Evolutionary conservation across 179 eudicot genomes (phyloP), one percentile per base, ranked within the genome.

Genomic region (Amaranthus tricolor): DNA sequence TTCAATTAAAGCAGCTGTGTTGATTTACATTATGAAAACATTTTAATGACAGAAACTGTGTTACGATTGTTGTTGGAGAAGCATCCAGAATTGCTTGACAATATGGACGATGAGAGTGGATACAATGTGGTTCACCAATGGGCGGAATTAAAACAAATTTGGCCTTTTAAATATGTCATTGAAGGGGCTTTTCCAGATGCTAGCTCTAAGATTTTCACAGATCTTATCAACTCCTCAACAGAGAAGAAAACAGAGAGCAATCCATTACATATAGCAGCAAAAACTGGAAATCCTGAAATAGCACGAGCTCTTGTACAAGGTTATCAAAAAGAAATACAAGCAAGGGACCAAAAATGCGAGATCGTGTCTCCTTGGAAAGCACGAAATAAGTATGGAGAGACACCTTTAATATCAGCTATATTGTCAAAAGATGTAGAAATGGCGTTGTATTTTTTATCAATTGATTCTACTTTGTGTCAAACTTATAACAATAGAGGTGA

Each of bases 191-290:
- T 51, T 21, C 57, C 51, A 3, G 51, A 56, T 49, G 76, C 60
- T 5, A 62, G 59, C 15, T 24, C 68, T 50, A 62, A 73, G 51
- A 12, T 73, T 8, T 73, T 62, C 7, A 62, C 7, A 9, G 15
- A 62, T 5, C 31, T 61, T 31, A 14, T 73, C 19, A 21, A 43
- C 20, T 24, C 7, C 5, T 40, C 16, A 6, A 49, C 44, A 73
- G 68, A 62, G 13, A 50, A 21, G 7, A 20, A 21, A 9, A 15
- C 0, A 0, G 0, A 13, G 1, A 51, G 49, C 40, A 73, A 40
- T 73, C 76, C 76, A 15, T 62, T 73, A 47, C 76, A 73, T 16
- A 59, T 51, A 9, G 68, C 76, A 10, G 31, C 50, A 16, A 62
- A 7, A 40, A 24, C 7, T 10, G 10, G 11, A 16, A 62, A 19